Conservation (phyloP, 1,284 basidiomycete species). For the Ustilago shanxiensis region DNA sequence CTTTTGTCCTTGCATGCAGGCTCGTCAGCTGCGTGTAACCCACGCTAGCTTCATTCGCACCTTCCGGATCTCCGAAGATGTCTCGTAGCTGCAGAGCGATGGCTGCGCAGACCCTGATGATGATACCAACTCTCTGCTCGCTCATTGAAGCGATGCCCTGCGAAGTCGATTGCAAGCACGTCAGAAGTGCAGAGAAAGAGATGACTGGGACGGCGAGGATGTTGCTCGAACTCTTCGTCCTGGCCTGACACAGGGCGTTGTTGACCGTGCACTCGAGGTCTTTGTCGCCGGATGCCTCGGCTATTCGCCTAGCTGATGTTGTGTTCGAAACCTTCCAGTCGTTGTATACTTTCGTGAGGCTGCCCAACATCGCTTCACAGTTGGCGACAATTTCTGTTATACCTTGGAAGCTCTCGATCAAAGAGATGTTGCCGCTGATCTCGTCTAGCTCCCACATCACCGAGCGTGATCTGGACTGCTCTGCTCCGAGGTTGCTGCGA, state of each 20-base stretch:
- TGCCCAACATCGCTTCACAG: slow-evolving; percentile 9
- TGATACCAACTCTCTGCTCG: not conserved
- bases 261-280: slow-evolving; percentile 1
- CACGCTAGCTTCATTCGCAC: too few relatives aligned
- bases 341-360: slow-evolving; percentile 6
- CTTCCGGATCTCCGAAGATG: not conserved
- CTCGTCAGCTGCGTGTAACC: not conserved
- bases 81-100: slow-evolving; percentile 28
- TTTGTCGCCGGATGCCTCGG: not conserved
- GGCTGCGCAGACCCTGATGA: slow-evolving; percentile 21
- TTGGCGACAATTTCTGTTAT: slow-evolving; percentile 3
- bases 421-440: slow-evolving; percentile 25
- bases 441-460: slow-evolving; percentile 24
- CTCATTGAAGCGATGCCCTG: not conserved
- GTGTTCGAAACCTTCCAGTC: not conserved
- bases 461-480: not conserved
- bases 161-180: slow-evolving; percentile 5
- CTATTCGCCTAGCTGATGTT: not conserved
- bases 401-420: not conserved
- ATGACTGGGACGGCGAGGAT: slow-evolving; percentile 8
- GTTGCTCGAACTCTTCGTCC: not conserved
- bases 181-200: slow-evolving; percentile 19
- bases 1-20: not conserved
- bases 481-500: not conserved
- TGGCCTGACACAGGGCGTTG: not conserved